phyloP scores from a whole-genome alignment of 371 early-diverging fungal genomes.

The Rhizopus stolonifer region DNA sequence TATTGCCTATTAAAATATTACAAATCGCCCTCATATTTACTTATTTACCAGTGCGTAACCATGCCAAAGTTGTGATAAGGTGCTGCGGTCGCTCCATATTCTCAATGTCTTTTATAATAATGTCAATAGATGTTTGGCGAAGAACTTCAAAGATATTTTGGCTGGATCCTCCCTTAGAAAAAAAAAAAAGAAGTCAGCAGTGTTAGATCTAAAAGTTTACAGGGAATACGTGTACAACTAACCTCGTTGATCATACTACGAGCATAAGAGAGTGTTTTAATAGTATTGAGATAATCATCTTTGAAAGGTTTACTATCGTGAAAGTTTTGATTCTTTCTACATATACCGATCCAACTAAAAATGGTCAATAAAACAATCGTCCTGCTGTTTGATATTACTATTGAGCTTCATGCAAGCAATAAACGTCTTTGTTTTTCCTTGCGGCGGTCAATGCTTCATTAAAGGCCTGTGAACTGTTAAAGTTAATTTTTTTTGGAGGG shows the following conservation, averaged over 20 bases:
- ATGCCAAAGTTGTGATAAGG: conserved; percentile 21
- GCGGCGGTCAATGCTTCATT: conserved; percentile 40
- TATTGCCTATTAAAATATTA: conserved; percentile 13
- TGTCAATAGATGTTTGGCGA: conserved; percentile 14
- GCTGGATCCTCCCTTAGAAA: conserved; percentile 17
- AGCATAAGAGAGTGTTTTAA: conserved; percentile 2
- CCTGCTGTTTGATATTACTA: conserved; percentile 16
- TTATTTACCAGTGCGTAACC: conserved; percentile 27
- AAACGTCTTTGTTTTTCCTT: conserved; percentile 31
- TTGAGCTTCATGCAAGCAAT: conserved; percentile 37
- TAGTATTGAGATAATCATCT: conserved; percentile 12
- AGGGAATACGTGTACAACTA: neutral
- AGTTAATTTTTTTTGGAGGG: neutral
- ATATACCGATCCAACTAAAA: conserved; percentile 19
- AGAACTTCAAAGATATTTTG: conserved; percentile 21
- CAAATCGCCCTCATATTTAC: too few relatives aligned
- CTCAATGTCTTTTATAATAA: conserved; percentile 23
- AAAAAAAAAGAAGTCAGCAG: too few relatives aligned
- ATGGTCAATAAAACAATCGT: neutral
- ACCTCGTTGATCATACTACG: conserved; percentile 13
- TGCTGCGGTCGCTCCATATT: conserved; percentile 20
- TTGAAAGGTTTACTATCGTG: conserved; percentile 4
- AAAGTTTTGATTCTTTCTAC: conserved; percentile 14
- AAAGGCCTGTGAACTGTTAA: conserved; percentile 20
- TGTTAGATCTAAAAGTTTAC: too few relatives aligned